Conservation (phyloP, 345 rosid genomes). For the Eucalyptus virginea region DNA sequence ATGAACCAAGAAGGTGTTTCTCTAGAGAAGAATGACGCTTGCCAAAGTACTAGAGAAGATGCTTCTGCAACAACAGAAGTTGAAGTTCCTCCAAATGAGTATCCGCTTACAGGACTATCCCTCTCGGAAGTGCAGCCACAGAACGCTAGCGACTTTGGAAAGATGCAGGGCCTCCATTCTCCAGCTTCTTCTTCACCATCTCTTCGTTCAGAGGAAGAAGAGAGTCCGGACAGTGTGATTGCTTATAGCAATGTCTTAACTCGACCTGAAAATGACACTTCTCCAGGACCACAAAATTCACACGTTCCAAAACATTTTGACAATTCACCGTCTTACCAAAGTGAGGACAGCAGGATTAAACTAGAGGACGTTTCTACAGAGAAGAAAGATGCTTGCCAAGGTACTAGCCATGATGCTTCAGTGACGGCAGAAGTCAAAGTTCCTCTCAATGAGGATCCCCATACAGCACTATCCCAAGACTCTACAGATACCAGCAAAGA, state of each 20-base stretch:
- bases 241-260: background rate
- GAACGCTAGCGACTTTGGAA: background rate
- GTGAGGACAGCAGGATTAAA: conserved; percentile 6
- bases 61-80: conserved; percentile 14
- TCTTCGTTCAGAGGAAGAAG: conserved; percentile 1
- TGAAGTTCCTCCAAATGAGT: conserved; percentile 29
- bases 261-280: background rate
- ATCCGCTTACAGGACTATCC: conserved; percentile 2
- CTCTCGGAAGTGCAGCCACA: background rate
- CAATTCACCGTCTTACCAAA: conserved; percentile 13
- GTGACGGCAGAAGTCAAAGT: conserved; percentile 26
- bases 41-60: conserved; percentile 28
- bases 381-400: conserved; percentile 20
- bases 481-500: conserved; percentile 21
- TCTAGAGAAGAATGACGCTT: conserved; percentile 11
- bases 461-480: conserved; percentile 22
- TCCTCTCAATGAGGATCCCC: conserved; percentile 17
- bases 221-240: background rate
- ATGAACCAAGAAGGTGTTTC: conserved; percentile 20
- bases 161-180: conserved; percentile 2
- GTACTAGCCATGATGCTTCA: conserved; percentile 17
- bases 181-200: background rate
- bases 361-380: conserved; percentile 13
- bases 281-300: conserved; percentile 21
- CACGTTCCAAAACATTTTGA: conserved; percentile 29